Evolutionary conservation across 169 alveolate genomes (phyloP).

Genomic region (Cystoisospora suis): DNA sequence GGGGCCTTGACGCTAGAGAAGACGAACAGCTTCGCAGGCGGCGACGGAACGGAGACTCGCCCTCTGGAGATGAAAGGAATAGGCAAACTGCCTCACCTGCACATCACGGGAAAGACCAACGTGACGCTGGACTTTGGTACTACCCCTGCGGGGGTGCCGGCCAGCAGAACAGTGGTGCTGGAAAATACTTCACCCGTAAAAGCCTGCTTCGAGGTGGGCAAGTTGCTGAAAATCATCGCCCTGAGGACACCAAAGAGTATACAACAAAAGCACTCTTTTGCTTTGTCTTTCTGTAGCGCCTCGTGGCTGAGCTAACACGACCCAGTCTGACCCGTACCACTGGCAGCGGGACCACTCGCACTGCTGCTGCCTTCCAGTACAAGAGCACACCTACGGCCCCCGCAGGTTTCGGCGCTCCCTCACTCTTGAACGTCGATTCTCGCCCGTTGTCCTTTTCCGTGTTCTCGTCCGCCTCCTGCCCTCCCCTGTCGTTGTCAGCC

Average conservation of each 20-base stretch:
- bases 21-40: neutral
- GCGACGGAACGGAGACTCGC: neutral
- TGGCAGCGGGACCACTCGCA: no score
- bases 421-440: no score
- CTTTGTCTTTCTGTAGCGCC: no score
- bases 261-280: no score
- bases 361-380: no score
- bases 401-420: no score
- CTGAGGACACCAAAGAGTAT: neutral
- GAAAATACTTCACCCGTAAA: neutral
- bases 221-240: neutral
- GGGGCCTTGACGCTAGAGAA: neutral
- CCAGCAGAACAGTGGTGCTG: neutral
- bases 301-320: no score
- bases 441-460: no score
- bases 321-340: no score
- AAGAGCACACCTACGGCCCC: no score
- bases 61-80: neutral
- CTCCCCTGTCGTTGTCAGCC: no score
- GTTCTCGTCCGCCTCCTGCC: no score
- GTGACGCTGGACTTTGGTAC: neutral
- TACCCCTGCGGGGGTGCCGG: neutral
- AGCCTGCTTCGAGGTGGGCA: neutral
- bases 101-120: neutral
- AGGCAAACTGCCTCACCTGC: conserved; percentile 23